These are phyloP conservation scores for Penicillium angulare DNA, from an alignment of 495 filamentous ascomycete species.

Conservation along the genomic window DNA sequence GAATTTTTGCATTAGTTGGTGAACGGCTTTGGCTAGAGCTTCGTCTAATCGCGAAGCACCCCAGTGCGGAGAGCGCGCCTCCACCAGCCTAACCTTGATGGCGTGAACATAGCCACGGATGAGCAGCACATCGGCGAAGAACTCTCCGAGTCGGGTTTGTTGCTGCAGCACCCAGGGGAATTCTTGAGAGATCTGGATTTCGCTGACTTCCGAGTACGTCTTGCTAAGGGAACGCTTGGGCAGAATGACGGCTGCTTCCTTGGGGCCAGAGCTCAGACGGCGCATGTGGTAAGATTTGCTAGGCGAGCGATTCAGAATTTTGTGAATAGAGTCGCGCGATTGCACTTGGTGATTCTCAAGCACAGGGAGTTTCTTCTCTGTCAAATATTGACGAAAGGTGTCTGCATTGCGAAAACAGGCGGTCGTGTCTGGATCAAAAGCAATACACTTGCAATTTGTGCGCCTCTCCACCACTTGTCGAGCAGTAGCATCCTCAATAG, in stretches of 20 bases:
- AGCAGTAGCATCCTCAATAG: slow-evolving; percentile 62
- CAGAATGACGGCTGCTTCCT: slow-evolving; percentile 49
- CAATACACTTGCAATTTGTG: slow-evolving; percentile 60
- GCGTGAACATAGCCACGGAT: slow-evolving; percentile 57
- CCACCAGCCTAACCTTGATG: slow-evolving; percentile 59
- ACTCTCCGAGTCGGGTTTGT: slow-evolving; percentile 61
- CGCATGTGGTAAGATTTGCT: slow-evolving; percentile 61
- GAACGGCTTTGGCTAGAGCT: slow-evolving; percentile 55
- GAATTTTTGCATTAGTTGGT: slow-evolving; percentile 58
- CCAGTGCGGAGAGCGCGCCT: slow-evolving; percentile 44
- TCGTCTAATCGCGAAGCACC: slow-evolving; percentile 51
- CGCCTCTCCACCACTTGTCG: slow-evolving; percentile 58
- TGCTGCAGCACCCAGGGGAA: slow-evolving; percentile 69
- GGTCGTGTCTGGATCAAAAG: slow-evolving; percentile 50
- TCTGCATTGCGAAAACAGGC: slow-evolving; percentile 55
- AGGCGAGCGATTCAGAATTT: slow-evolving; percentile 51
- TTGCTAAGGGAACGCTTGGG: slow-evolving; percentile 52
- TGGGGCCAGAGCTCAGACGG: slow-evolving; percentile 48
- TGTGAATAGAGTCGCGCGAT: slow-evolving; percentile 53
- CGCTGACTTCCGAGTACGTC: slow-evolving; percentile 54
- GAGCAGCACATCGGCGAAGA: slow-evolving; percentile 67
- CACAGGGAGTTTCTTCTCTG: slow-evolving; percentile 50
- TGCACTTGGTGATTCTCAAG: slow-evolving; percentile 60
- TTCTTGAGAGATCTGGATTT: slow-evolving; percentile 53
- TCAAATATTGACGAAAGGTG: slow-evolving; percentile 55